Base-by-base conservation (phyloP, 495 filamentous ascomycete genomes). In the Talaromyces ruber region DNA sequence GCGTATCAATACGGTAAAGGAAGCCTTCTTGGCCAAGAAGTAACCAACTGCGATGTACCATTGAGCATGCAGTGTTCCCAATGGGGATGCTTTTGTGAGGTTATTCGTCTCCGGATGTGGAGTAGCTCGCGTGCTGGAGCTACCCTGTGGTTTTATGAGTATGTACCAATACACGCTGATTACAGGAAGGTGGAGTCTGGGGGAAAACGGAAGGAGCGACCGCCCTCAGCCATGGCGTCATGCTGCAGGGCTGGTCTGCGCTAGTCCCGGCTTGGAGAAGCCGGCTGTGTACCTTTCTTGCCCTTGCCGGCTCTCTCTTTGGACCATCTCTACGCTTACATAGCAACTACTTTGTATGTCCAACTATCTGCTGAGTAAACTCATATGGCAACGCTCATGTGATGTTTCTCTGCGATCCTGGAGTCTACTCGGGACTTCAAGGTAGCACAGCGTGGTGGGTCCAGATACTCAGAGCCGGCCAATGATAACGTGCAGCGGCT, bases 211-310 rank as follows among this genome's bases (percentile, higher is more conserved):
- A 39, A 53, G 21, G 25, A 53, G 22, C 50, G 24, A 47, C 34
- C 34, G 11, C 4, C 18, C 32, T 25, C 30, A 29, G 57, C 54
- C 16, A 43, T 59, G 57, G 14, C 32, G 57, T 59, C 57, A 59
- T 47, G 55, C 11, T 34, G 1, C 57, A 39, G 30, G 32, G 34
- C 32, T 18, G 9, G 30, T 3, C 11, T 2, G 32, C 37, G 57
- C 57, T 59, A 59, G 57, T 28, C 57, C 34, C 8, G 6, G n/a
- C 29, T 21, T 43, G 57, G 57, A 59, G 57, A 59, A 59, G 57
- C 57, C 57, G 57, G 56, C 21, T 26, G 16, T 9, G 34, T 39
- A 39, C 34, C 34, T 37, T 37, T 37, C n/a, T n/a, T n/a, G n/a
- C n/a, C n/a, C n/a, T n/a, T n/a, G n/a, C n/a, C n/a, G n/a, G n/a